Evolutionary conservation across 140 eudicot genomes (phyloP), one percentile per base, ranked within the genome.

Genomic region (Bidens hawaiensis): DNA sequence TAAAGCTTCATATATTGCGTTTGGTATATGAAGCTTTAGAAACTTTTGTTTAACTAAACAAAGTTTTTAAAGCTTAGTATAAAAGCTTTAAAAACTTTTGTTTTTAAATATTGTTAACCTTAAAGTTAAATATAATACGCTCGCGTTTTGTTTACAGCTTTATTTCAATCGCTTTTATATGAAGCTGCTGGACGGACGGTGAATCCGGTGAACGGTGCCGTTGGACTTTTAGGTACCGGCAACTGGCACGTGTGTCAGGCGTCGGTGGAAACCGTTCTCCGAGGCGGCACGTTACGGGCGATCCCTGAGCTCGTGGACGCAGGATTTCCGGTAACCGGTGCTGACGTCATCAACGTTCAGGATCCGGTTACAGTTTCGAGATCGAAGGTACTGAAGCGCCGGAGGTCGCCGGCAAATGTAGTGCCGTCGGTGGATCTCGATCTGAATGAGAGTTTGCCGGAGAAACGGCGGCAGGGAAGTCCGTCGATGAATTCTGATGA

Each of bases 121-220:
- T 12, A 7, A 7, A 7, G 42, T n/a, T 0, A 36, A 8, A 13
- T n/a, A 3, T 36, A 36, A 36, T n/a, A 12, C 11, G 19, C 4
- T 7, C 16, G 19, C 5, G 73, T 43, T 24, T 52, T 41, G 16
- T 3, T 9, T 22, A 12, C 94, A 90, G 96, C 96, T 43, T 68
- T 93, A 14, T 93, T 93, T 56, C 99, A 88, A 74, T 93, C 99
- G 48, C 66, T 93, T 6, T 50, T 93, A 26, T 88, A 76, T 21
- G 99, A 93, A 77, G 99, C 99, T 0, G 96, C 96, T 28, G 97
- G 97, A 5, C 80, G 97, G 31, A 90, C 97, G 2, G 97, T 90
- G 30, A 90, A 86, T 60, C 97, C 97, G 14, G 95, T 90, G 4
- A 90, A 73, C 78, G 97, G 97, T 2, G 95, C 97, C 8, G 97